A percentile compares a stretch with the other conserved stretches of the same genome.
Conservation (phyloP, 768 basidiomycete species). For the Tulasnella sp. region DNA sequence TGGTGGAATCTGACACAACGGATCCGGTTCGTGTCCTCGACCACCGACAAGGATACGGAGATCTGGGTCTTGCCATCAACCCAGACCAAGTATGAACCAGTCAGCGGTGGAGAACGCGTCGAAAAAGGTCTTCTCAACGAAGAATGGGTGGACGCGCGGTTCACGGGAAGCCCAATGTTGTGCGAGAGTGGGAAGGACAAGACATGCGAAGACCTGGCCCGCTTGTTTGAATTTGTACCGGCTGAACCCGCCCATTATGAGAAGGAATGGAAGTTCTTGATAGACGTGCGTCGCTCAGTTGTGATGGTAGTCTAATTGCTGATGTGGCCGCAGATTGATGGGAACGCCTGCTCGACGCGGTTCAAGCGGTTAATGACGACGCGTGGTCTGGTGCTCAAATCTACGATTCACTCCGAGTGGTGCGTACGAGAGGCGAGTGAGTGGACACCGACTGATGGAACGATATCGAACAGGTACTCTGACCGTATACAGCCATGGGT, state of each 20-base stretch:
- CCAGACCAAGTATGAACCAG: slow-evolving; percentile 1
- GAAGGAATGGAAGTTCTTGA: slow-evolving; percentile 22
- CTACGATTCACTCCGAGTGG: slow-evolving; percentile 48
- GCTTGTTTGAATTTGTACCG: slow-evolving; percentile 20
- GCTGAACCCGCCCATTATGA: slow-evolving; percentile 13
- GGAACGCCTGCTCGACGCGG: slow-evolving; percentile 29
- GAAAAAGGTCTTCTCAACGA: slow-evolving; percentile 20
- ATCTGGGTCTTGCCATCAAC: slow-evolving; percentile 2
- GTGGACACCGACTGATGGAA: neutral
- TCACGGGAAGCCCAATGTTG: slow-evolving; percentile 25
- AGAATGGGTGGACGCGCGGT: slow-evolving; percentile 24
- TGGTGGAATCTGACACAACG: slow-evolving; percentile 10
- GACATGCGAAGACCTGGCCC: slow-evolving; percentile 19
- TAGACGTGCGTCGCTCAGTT: slow-evolving; percentile 24
- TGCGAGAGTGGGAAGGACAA: slow-evolving; percentile 21
- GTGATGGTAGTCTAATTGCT: neutral
- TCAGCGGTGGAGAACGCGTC: neutral
- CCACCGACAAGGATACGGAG: neutral
- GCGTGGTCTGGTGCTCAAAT: slow-evolving; percentile 25
- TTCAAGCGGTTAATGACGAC: slow-evolving; percentile 29
- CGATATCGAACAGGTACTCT: slow-evolving; percentile 32
- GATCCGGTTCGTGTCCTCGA: neutral
- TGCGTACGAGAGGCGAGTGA: slow-evolving; percentile 21
- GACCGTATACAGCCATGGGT: slow-evolving; percentile 56
- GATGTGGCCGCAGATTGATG: slow-evolving; percentile 20